Conservation (phyloP, 2,329 filamentous ascomycete species). For the Sarocladium strictum region DNA sequence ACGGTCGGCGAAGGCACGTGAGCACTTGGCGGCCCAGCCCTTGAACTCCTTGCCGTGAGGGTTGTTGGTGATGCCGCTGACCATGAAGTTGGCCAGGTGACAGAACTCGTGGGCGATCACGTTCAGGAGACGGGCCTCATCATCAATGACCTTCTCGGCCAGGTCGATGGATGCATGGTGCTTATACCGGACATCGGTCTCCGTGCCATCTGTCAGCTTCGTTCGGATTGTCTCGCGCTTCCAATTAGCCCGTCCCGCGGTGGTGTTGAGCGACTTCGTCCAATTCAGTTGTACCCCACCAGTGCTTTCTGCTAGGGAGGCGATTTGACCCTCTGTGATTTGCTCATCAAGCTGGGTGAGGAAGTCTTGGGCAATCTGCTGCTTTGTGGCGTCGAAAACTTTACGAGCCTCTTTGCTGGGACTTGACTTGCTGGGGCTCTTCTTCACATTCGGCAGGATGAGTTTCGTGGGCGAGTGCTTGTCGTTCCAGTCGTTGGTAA, state of each 20-base stretch:
- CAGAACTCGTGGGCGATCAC: constrained; percentile 97
- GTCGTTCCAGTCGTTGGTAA: constrained; percentile 60
- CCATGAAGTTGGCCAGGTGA: constrained; percentile 87
- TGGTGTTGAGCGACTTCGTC: constrained; percentile 74
- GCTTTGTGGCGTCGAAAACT: constrained; percentile 56
- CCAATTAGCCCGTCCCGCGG: constrained; percentile 72
- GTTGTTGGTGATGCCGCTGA: constrained; percentile 66
- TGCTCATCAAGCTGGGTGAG: constrained; percentile 61
- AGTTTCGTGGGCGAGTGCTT: constrained; percentile 48
- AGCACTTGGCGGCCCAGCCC: constrained; percentile 57
- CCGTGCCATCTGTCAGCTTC: constrained; percentile 18
- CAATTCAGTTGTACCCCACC: constrained; percentile 68
- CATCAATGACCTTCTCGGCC: constrained; percentile 79
- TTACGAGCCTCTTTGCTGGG: constrained; percentile 42
- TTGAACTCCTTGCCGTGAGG: constrained; percentile 86
- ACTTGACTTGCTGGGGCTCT: constrained; percentile 22
- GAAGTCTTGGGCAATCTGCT: constrained; percentile 57
- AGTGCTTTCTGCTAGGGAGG: constrained; percentile 51
- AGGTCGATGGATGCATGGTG: constrained; percentile 80
- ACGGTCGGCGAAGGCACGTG: constrained; percentile 48
- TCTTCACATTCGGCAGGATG: constrained; percentile 23
- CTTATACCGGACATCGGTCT: constrained; percentile 27
- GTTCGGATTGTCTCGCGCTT: constrained; percentile 49
- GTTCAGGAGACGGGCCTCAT: constrained; percentile 72
- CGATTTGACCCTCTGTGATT: constrained; percentile 57